Conservation (phyloP, 257 asterid species). For the Scutellaria minor region DNA sequence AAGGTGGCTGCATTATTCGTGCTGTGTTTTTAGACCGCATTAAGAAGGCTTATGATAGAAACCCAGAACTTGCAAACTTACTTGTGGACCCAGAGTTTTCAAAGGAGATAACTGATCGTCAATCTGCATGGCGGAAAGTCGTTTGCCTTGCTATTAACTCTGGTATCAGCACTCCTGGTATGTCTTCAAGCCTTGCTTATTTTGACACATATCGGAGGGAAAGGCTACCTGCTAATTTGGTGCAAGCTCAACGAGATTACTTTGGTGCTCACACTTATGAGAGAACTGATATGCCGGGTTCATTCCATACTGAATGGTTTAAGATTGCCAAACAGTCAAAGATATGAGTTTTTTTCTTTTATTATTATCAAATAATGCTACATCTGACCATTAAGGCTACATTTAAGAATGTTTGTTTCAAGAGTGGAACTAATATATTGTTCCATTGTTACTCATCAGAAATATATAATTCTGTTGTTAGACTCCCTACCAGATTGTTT, state of each 20-base stretch:
- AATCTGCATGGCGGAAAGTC: slow-evolving; percentile 69
- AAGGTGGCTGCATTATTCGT: slow-evolving; percentile 77
- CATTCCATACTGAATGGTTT: slow-evolving; percentile 80
- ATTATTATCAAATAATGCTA: slow-evolving; percentile 12
- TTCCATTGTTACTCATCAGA: neutral
- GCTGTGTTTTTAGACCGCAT: slow-evolving; percentile 75
- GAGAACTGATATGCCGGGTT: slow-evolving; percentile 63
- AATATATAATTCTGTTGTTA: neutral
- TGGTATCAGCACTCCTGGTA: slow-evolving; percentile 76
- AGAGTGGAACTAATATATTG: neutral
- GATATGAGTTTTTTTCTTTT: slow-evolving; percentile 41
- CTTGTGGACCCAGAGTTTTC: slow-evolving; percentile 79
- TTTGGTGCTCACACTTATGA: slow-evolving; percentile 79
- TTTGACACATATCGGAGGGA: slow-evolving; percentile 67
- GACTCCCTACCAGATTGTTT: neutral
- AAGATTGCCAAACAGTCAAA: slow-evolving; percentile 62
- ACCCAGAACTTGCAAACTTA: slow-evolving; percentile 59
- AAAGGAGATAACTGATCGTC: slow-evolving; percentile 57
- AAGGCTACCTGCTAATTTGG: slow-evolving; percentile 72
- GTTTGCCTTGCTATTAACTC: slow-evolving; percentile 67
- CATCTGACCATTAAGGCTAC: slow-evolving; percentile 8
- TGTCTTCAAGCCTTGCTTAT: slow-evolving; percentile 72
- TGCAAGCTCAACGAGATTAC: slow-evolving; percentile 78
- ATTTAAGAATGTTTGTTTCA: slow-evolving; percentile 11
- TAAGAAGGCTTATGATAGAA: slow-evolving; percentile 74